phyloP scores from a whole-genome alignment of 331 rosid genomes.

The Quercus lobata region DNA sequence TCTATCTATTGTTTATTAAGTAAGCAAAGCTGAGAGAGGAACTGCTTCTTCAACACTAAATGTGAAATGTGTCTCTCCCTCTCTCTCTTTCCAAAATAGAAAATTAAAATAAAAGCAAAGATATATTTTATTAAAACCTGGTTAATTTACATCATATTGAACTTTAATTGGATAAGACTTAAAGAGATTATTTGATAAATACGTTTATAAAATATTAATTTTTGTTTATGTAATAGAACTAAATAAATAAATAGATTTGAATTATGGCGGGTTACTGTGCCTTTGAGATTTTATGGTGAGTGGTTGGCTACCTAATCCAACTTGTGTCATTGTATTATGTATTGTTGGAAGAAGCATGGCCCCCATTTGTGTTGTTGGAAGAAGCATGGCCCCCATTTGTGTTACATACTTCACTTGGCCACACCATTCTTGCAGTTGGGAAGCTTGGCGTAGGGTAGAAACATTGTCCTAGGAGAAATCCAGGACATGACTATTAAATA shows the following conservation, averaged over 20 bases:
- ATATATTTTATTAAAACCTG: constrained; percentile 1
- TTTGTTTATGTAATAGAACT: neutral
- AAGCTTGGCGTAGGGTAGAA: neutral
- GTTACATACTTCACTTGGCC: constrained; percentile 21
- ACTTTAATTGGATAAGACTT: constrained; percentile 41
- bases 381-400: constrained; percentile 23
- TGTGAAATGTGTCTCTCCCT: neutral
- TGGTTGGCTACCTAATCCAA: constrained; percentile 61
- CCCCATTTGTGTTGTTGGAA: constrained; percentile 15
- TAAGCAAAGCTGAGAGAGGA: constrained; percentile 42
- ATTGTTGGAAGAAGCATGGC: constrained; percentile 2
- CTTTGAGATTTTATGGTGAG: neutral
- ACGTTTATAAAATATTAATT: constrained; percentile 1
- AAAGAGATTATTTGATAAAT: constrained; percentile 23
- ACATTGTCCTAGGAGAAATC: neutral
- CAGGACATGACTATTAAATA: neutral
- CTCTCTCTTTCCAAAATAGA: neutral
- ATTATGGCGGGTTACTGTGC: constrained; percentile 52
- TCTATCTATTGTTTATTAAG: constrained; percentile 39
- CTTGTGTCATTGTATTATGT: constrained; percentile 14
- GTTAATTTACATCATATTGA: constrained; percentile 23
- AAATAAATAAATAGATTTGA: constrained; percentile 32
- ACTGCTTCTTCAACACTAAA: constrained; percentile 28
- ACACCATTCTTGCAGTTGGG: constrained; percentile 11
- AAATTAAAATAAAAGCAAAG: constrained; percentile 19